Conservation (phyloP, 257 asterid genomes). For the Solanum okadae region DNA sequence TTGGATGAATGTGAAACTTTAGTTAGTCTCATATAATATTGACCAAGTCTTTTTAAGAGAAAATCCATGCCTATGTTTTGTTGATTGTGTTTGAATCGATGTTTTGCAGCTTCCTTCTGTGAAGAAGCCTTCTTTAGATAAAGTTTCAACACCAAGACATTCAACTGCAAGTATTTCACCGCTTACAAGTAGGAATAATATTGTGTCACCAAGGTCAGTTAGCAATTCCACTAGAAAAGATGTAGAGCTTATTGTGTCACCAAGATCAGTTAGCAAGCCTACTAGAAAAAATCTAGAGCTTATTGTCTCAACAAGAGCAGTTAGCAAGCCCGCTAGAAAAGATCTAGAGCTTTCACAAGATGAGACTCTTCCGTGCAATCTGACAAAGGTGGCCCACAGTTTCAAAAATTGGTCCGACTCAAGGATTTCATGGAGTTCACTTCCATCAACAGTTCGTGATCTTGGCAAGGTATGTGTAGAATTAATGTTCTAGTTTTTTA, state of each 20-base stretch:
- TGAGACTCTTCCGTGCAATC: constrained; percentile 25
- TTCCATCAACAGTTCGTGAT: constrained; percentile 40
- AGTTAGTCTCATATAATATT: background rate
- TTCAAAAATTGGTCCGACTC: constrained; percentile 33
- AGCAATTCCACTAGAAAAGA: constrained; percentile 24
- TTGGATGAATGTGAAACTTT: background rate
- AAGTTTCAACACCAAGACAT: constrained; percentile 23
- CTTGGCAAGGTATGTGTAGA: constrained; percentile 62
- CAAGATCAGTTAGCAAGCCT: constrained; percentile 33
- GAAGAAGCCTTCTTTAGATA: constrained; percentile 19
- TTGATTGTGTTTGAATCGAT: background rate
- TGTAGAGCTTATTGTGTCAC: constrained; percentile 16
- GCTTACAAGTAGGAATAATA: constrained; percentile 49
- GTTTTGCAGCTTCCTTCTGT: constrained; percentile 19
- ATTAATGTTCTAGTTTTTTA: background rate
- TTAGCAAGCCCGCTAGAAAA: constrained; percentile 25
- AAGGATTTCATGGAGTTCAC: constrained; percentile 43
- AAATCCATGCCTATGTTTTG: background rate
- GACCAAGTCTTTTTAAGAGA: background rate
- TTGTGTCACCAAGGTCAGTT: constrained; percentile 37
- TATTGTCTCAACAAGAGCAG: constrained; percentile 38
- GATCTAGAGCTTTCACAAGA: constrained; percentile 26
- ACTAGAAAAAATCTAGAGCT: constrained; percentile 25
- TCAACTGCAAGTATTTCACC: constrained; percentile 29
- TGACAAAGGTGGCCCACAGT: constrained; percentile 33